Evolutionary conservation across 169 alveolate genomes (phyloP), one percentile per base, ranked within the genome.

Genomic region (Eimeria acervulina): DNA sequence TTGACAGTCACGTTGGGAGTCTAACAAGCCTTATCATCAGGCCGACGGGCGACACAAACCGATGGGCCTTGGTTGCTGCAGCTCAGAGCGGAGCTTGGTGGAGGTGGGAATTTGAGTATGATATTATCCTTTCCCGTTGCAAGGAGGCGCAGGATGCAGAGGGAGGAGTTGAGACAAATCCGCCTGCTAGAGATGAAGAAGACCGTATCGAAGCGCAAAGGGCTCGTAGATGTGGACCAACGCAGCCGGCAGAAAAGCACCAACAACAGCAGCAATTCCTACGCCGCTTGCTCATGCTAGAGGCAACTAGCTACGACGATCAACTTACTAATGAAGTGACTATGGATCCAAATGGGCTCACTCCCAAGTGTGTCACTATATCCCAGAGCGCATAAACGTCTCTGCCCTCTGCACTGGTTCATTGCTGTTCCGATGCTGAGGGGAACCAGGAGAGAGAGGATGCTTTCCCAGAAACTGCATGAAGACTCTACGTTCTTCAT

Each of bases 281-380:
- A 12, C 93, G 93, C 47, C 93, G 93, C 81, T 19, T 87, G 83
- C 93, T 87, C 93, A 55, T 59, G 93, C 61, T 44, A 38, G 93
- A 87, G 36, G 81, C 81, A n/a, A 4, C 93, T 38, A 26, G 51
- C 28, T 44, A 44, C n/a, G 70, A 61, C 36, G 93, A 33, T 36
- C 81, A 87, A 38, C 40, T 40, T 5, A 28, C 47, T 42, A 44
- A 8, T n/a, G 81, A 87, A 44, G 52, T 13, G 13, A 40, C 52
- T 61, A 40, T 19, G 38, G 28, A 81, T 7, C 26, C 42, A 4
- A 87, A 31, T 55, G 78, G 66, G 83, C 47, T 17, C 23, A 87
- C 81, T 44, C 26, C 83, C 23, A 87, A 87, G 93, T 87, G 83
- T 13, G 93, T 38, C 63, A 19, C 63, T 28, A 12, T 78, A 12